Evolutionary conservation across 1,284 basidiomycete genomes (phyloP).

Genomic region (Leccinum pachyderme): DNA sequence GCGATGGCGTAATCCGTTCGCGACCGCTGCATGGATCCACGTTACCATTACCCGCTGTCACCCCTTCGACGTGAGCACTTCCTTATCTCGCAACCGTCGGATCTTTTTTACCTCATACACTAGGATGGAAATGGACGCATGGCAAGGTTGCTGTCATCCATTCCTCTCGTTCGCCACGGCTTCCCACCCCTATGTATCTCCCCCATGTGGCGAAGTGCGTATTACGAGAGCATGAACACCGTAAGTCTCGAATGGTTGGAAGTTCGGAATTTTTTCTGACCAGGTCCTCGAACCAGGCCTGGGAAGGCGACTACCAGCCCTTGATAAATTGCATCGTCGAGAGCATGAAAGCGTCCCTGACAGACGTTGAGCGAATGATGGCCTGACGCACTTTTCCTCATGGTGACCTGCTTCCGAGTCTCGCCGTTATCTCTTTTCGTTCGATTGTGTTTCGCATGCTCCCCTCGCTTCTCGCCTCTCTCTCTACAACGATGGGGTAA

Average conservation of each 20-base stretch:
- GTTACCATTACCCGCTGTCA: constrained; percentile 43
- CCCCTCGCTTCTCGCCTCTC: neutral
- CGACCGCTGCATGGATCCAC: constrained; percentile 45
- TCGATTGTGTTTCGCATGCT: neutral
- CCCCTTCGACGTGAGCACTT: constrained; percentile 40
- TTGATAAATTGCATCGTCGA: constrained; percentile 33
- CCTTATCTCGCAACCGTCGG: neutral
- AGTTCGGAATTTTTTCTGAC: neutral
- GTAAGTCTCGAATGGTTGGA: constrained; percentile 18
- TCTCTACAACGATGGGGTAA: neutral
- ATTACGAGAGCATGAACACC: constrained; percentile 38
- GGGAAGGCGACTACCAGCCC: constrained; percentile 34
- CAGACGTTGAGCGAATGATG: constrained; percentile 33
- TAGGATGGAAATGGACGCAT: constrained; percentile 45
- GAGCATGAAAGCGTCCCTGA: constrained; percentile 22
- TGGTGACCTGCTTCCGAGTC: neutral
- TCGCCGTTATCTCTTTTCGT: too few species aligned
- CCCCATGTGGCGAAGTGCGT: constrained; percentile 28
- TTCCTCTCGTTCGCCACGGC: constrained; percentile 39
- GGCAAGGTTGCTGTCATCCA: constrained; percentile 39
- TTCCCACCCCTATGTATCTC: constrained; percentile 41
- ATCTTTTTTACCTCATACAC: neutral
- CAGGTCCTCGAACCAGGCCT: constrained; percentile 17
- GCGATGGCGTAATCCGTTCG: constrained; percentile 42
- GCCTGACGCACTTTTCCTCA: constrained; percentile 10